Evolutionary conservation across 805 yeast genomes (phyloP).

Genomic region (Limtongozyma cylindracea): DNA sequence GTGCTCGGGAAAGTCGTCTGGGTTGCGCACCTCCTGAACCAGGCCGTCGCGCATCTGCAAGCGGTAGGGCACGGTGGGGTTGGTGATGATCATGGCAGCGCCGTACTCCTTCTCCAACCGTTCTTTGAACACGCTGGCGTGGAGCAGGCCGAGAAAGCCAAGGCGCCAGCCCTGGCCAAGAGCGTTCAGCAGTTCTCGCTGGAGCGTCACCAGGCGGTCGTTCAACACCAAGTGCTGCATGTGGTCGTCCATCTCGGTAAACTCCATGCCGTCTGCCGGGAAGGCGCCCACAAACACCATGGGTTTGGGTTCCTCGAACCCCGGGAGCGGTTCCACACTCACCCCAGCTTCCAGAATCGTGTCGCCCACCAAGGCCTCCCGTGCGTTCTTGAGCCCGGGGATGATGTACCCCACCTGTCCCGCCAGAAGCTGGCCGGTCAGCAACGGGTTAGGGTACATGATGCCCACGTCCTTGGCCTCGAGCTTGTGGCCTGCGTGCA

Average conservation of each 20-base stretch:
- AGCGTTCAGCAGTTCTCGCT: constrained; percentile 80
- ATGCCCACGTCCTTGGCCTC: constrained; percentile 88
- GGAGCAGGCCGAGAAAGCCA: constrained; percentile 84
- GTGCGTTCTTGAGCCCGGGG: constrained; percentile 81
- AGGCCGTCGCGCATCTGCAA: constrained; percentile 41
- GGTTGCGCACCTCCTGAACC: constrained; percentile 53
- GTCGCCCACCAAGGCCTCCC: constrained; percentile 81
- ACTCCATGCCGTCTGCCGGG: constrained; percentile 87
- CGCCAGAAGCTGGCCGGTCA: constrained; percentile 39
- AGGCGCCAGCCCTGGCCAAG: constrained; percentile 95
- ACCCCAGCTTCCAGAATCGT: constrained; percentile 46
- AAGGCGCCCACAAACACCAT: constrained; percentile 98
- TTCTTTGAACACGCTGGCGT: constrained; percentile 87
- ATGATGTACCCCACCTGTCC: constrained; percentile 91
- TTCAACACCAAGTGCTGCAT: constrained; percentile 72
- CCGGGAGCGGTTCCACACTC: constrained; percentile 57
- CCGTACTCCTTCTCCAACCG: constrained; percentile 87
- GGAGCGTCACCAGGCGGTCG: constrained; percentile 76
- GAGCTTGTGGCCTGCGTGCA: constrained; percentile 49
- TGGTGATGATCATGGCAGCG: constrained; percentile 71
- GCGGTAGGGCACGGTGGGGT: constrained; percentile 89
- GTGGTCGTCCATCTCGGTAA: constrained; percentile 72
- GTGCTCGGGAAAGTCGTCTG: constrained; percentile 77
- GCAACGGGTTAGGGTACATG: constrained; percentile 72
- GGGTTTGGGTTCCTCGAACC: constrained; percentile 91